Evolutionary conservation across 805 yeast genomes (phyloP).

Genomic region (Tetrapisispora fleetii): DNA sequence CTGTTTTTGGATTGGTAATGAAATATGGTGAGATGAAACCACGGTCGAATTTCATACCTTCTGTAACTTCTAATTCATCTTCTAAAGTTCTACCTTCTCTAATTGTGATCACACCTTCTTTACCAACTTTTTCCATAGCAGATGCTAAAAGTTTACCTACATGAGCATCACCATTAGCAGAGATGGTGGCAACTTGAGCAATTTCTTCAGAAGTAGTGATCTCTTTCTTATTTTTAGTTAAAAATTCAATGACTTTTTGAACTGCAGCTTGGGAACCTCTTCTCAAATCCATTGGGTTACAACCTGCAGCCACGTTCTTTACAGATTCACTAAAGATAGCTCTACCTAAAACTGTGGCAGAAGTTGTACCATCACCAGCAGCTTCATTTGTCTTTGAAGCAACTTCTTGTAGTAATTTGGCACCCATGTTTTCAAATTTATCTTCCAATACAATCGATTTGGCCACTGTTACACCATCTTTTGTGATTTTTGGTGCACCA

Average conservation of each 20-base stretch:
- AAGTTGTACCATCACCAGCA: conserved; percentile 98
- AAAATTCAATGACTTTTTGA: conserved; percentile 77
- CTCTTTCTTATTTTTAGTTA: conserved; percentile 80
- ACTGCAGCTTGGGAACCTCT: conserved; percentile 97
- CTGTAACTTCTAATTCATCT: conserved; percentile 93
- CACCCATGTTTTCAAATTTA: conserved; percentile 94
- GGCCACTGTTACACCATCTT: conserved; percentile 98
- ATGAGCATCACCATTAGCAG: conserved; percentile 93
- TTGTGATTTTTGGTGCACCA: conserved; percentile 96
- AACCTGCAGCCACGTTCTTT: conserved; percentile 96
- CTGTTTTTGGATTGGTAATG: conserved; percentile 84
- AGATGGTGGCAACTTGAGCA: conserved; percentile 96
- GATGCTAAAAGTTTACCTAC: conserved; percentile 84
- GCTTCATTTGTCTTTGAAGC: conserved; percentile 94
- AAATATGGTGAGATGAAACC: conserved; percentile 96
- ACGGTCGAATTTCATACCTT: conserved; percentile 97
- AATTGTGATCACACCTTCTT: conserved; percentile 97
- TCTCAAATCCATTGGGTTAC: conserved; percentile 97
- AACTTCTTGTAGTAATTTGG: conserved; percentile 89
- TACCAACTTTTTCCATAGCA: conserved; percentile 98
- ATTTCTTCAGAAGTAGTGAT: conserved; percentile 90
- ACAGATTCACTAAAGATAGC: conserved; percentile 92
- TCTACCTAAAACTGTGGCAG: conserved; percentile 93
- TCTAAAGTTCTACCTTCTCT: conserved; percentile 95
- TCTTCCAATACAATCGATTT: conserved; percentile 71